Evolutionary conservation across 371 early-diverging fungal species (phyloP), one percentile per base, ranked within the genome.

Genomic region (Apophysomyces variabilis): DNA sequence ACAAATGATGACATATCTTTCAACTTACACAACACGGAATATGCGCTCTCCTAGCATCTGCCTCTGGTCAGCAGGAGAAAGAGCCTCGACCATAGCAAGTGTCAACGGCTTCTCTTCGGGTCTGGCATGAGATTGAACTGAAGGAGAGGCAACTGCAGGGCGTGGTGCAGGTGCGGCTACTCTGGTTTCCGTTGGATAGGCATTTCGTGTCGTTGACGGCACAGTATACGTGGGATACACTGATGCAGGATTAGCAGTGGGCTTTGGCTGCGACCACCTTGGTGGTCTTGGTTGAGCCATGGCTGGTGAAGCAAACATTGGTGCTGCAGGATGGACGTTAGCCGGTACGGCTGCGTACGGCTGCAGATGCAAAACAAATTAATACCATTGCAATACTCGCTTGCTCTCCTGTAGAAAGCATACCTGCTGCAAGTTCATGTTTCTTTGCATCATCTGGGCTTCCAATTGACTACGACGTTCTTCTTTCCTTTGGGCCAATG

Each of bases 401-500:
- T 26, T 26, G 16, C 43, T 26, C 11, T 60, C 14, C 21, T 4
- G n/a, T 36, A 50, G 39, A 11, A 8, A 41, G 41, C 45, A 36
- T 64, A 60, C 65, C 62, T 64, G 65, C 36, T 71, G 63, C 5
- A 62, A 44, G 13, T 69, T 62, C 41, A 68, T 38, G 38, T 9
- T 38, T 64, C 94, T 88, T 84, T 94, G 92, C 62, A 88, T 86
- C 73, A 90, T 88, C 82, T 96, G 96, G 32, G 94, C 91, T 77
- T 96, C 94, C 67, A 96, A 85, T 74, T 93, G 92, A 14, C 83
- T 85, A 64, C 93, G 89, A 59, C 99, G 92, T 73, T 92, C 93
- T 72, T 99, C 99, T 84, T 95, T 95, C 69, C 96, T 92, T 82
- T 99, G 99, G 59, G 98, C 97, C 37, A 96, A 87, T 41, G 96